A percentile compares a stretch with the other conserved stretches of the same genome.
phyloP scores from a whole-genome alignment of 2,329 filamentous ascomycete species.

The Cercospora berteroae region DNA sequence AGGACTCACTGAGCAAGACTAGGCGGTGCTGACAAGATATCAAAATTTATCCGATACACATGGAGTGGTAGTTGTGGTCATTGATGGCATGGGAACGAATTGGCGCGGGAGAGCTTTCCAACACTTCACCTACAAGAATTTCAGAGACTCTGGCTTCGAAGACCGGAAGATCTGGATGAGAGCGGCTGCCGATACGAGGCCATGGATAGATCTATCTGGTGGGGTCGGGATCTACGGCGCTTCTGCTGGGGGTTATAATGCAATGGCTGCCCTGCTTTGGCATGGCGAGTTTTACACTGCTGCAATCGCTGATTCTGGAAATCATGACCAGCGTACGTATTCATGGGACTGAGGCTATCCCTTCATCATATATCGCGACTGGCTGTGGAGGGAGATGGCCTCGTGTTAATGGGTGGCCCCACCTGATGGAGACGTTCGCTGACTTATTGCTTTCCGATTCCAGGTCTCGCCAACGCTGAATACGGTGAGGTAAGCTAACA shows the following conservation, averaged over 20 bases:
- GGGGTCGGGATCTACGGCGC: constrained; percentile 10
- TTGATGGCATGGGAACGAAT: constrained; percentile 16
- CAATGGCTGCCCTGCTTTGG: constrained; percentile 11
- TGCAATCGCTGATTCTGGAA: constrained; percentile 7
- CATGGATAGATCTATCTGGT: constrained; percentile 9
- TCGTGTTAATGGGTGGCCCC: background rate
- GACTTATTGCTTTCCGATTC: background rate
- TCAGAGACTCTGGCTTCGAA: constrained; percentile 10
- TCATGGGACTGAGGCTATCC: background rate
- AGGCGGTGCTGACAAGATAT: background rate
- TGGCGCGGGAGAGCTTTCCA: constrained; percentile 11
- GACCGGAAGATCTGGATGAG: constrained; percentile 15
- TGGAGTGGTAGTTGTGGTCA: constrained; percentile 6
- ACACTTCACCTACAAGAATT: constrained; percentile 5
- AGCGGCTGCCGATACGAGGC: constrained; percentile 4
- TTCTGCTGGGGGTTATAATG: constrained; percentile 7
- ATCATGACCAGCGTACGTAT: constrained; percentile 12
- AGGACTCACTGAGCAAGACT: background rate
- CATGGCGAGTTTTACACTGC: constrained; percentile 12
- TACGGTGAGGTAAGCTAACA: background rate
- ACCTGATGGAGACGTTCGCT: background rate
- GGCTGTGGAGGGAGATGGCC: background rate
- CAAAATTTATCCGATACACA: constrained; percentile 6
- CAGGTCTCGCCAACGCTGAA: background rate
- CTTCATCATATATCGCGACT: background rate